These are phyloP conservation scores for Dittrichia graveolens DNA, from an alignment of 129 eudicot genomes.

Conservation along the genomic window DNA sequence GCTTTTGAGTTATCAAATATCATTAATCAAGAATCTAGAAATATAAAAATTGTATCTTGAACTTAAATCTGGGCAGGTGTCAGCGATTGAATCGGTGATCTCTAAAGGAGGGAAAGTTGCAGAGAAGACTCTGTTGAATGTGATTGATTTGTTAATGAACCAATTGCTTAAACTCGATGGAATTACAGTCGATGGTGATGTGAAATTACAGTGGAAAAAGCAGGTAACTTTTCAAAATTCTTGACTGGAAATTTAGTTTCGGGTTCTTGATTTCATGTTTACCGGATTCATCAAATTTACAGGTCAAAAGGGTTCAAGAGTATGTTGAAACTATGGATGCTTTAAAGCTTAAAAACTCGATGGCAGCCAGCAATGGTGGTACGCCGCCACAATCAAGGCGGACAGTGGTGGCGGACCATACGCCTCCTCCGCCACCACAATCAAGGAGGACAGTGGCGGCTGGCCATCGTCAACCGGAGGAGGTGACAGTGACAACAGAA, in stretches of 20 bases:
- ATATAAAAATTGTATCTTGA: neutral
- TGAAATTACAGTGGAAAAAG: conserved; percentile 71
- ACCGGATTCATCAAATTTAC: conserved; percentile 1
- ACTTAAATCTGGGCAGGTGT: conserved; percentile 45
- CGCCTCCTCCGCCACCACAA: conserved; percentile 40
- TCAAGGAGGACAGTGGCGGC: conserved; percentile 47
- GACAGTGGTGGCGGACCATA: conserved; percentile 40
- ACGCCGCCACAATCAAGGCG: conserved; percentile 48
- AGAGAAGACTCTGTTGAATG: conserved; percentile 55
- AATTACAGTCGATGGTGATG: conserved; percentile 75
- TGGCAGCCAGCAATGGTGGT: conserved; percentile 33
- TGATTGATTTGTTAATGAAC: conserved; percentile 72
- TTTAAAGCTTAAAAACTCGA: conserved; percentile 65
- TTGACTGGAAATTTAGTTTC: neutral
- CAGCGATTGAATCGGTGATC: conserved; percentile 66
- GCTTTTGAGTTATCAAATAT: neutral
- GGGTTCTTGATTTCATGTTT: conserved; percentile 9
- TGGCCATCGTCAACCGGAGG: conserved; percentile 30
- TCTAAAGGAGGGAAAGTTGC: conserved; percentile 81
- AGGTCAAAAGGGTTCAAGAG: conserved; percentile 86
- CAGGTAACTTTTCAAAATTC: conserved; percentile 50
- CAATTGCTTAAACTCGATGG: conserved; percentile 76
- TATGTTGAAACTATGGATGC: conserved; percentile 79
- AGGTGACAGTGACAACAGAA: conserved; percentile 65
- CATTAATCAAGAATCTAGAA: neutral